A percentile compares a stretch with the other conserved stretches of the same genome.
Evolutionary conservation across 352 stramenopile species (phyloP).

Genomic region (Phytopythium chamaehyphon): DNA sequence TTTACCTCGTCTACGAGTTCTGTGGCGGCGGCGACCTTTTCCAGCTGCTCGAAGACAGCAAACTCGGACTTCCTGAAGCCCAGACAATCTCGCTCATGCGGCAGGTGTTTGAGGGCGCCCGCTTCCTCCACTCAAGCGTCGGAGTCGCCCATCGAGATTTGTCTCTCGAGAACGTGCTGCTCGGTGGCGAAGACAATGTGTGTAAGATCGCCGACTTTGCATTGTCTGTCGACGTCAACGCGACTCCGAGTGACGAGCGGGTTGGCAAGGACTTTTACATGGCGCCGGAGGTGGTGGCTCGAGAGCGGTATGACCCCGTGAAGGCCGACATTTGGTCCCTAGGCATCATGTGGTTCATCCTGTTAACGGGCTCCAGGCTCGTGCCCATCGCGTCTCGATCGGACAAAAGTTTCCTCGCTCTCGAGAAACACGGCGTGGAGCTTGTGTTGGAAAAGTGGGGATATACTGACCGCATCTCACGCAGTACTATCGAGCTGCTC

Average conservation of each 20-base stretch:
- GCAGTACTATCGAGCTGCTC: constrained; percentile 15
- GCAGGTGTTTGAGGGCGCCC: constrained; percentile 21
- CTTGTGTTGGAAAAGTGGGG: constrained; percentile 43
- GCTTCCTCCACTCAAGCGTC: constrained; percentile 20
- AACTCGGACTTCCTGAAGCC: constrained; percentile 5
- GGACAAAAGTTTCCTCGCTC: constrained; percentile 24
- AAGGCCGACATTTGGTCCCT: constrained; percentile 66
- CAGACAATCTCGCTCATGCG: constrained; percentile 13
- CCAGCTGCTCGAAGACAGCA: constrained; percentile 1
- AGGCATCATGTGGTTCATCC: constrained; percentile 59
- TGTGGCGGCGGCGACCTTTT: constrained; percentile 33
- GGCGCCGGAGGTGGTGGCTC: constrained; percentile 32
- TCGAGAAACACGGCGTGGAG: constrained; percentile 26
- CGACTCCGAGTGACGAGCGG: constrained; percentile 9
- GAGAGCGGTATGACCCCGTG: constrained; percentile 26
- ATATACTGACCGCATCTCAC: constrained; percentile 3
- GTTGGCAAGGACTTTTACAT: constrained; percentile 44
- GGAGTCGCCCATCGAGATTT: constrained; percentile 29
- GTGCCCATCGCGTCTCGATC: constrained; percentile 19
- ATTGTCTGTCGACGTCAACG: constrained; percentile 14
- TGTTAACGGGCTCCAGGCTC: constrained; percentile 47
- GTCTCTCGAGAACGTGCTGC: constrained; percentile 29
- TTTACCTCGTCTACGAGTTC: constrained; percentile 35
- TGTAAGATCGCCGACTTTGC: constrained; percentile 43
- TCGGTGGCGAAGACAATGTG: constrained; percentile 11